phyloP scores from a whole-genome alignment of 2,329 filamentous ascomycete genomes.

The Penicillium freii region DNA sequence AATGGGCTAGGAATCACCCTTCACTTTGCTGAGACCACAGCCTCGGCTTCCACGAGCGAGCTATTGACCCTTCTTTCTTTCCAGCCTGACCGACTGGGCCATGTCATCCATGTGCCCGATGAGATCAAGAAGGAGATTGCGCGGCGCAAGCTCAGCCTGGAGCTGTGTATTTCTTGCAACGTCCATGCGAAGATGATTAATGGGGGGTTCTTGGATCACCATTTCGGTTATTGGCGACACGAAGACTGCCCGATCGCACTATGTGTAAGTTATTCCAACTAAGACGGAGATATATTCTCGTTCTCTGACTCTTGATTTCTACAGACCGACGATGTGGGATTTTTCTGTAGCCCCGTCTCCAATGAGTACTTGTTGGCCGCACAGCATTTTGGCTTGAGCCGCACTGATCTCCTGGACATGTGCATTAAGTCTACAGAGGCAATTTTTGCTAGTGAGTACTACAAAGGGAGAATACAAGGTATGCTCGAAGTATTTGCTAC shows the following conservation, averaged over 20 bases:
- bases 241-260: constrained; percentile 62
- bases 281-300: not conserved
- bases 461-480: constrained; percentile 47
- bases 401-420: constrained; percentile 52
- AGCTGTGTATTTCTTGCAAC: constrained; percentile 78
- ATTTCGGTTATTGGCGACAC: constrained; percentile 71
- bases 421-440: constrained; percentile 61
- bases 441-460: constrained; percentile 65
- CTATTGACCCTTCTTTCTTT: constrained; percentile 64
- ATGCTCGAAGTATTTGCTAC: constrained; percentile 24
- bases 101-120: constrained; percentile 72
- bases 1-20: constrained; percentile 64
- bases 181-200: constrained; percentile 71
- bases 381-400: constrained; percentile 62
- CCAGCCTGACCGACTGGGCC: constrained; percentile 67
- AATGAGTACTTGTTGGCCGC: constrained; percentile 75
- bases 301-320: not conserved
- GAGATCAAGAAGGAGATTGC: constrained; percentile 58
- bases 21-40: constrained; percentile 72
- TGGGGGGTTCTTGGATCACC: constrained; percentile 65
- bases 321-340: constrained; percentile 79
- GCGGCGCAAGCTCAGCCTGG: constrained; percentile 60
- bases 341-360: constrained; percentile 73
- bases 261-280: constrained; percentile 56
- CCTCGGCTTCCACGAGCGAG: constrained; percentile 59